Evolutionary conservation across 2,329 filamentous ascomycete genomes (phyloP), one percentile per base, ranked within the genome.

Genomic region (Aspergillus hiratsukae): DNA sequence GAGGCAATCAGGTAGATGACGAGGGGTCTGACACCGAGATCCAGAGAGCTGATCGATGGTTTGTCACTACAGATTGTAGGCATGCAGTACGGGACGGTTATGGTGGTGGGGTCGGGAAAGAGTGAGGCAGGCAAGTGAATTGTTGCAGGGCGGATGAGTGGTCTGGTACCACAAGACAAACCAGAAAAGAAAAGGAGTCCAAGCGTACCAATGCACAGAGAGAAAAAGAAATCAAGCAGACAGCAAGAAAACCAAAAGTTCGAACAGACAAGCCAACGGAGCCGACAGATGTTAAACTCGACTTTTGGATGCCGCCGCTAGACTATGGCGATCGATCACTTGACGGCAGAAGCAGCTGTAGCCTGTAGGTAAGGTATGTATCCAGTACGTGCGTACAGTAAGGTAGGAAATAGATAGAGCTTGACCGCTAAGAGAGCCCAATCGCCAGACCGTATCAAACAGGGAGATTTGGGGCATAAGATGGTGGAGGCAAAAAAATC

Each of bases 201-300:
- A 54, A 63, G 61, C 62, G 59, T 64, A 64, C 62, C 62, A 61
- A 59, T 56, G 59, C 54, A 56, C 54, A 48, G 55, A 4, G 17
- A 37, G 6, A 27, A 17, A 58, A 21, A 35, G 49, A 31, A 50
- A 48, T 46, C 21, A 25, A 43, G 46, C 37, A 28, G 37, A 54
- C 27, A 35, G 51, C 14, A 54, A 52, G 25, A 49, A 37, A 19
- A 50, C 40, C 53, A 43, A 31, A 28, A 27, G 53, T 43, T 28
- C 17, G 45, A 19, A 58, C 51, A 49, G 53, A 52, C 51, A 45
- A 45, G 41, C 9, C 8, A 11, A 23, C 41, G 9, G 9, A 4
- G 21, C 9, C 41, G 41, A 45, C 41, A 37, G 31, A 37, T 14
- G 31, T 37, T 37, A 37, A 27, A 37, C 31, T 37, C 5, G 31